Evolutionary conservation across 2,329 filamentous ascomycete species (phyloP).

Genomic region (Aschersonia sp.): DNA sequence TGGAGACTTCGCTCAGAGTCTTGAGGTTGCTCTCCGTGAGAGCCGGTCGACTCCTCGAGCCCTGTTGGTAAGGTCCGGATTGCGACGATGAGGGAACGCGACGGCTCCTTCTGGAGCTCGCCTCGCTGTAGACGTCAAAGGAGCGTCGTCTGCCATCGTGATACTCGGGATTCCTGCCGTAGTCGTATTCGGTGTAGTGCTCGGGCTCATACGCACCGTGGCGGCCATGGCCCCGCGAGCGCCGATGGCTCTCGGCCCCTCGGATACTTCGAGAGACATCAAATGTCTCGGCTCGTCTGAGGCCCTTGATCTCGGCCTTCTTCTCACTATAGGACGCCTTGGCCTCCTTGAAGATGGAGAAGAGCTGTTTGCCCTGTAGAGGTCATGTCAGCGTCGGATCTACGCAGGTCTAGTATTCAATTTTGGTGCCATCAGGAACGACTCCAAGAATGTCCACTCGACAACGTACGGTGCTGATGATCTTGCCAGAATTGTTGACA

Average conservation of each 20-base stretch:
- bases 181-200: constrained; percentile 17
- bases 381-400: background rate
- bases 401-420: background rate
- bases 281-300: constrained; percentile 48
- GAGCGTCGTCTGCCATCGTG: constrained; percentile 18
- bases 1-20: constrained; percentile 36
- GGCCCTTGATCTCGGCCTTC: constrained; percentile 63
- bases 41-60: constrained; percentile 19
- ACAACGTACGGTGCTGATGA: constrained; percentile 69
- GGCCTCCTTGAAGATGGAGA: constrained; percentile 85
- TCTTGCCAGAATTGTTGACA: constrained; percentile 80
- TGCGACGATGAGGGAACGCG: constrained; percentile 14
- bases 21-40: constrained; percentile 39
- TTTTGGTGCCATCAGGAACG: background rate
- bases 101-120: constrained; percentile 28
- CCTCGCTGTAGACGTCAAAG: constrained; percentile 17
- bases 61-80: constrained; percentile 16
- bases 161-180: constrained; percentile 11
- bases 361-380: constrained; percentile 68
- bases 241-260: constrained; percentile 1
- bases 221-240: constrained; percentile 1
- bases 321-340: constrained; percentile 77
- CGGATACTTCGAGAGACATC: constrained; percentile 16
- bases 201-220: constrained; percentile 6
- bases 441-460: background rate